phyloP scores from a whole-genome alignment of 106 monocot species.

The Allium cepa region DNA sequence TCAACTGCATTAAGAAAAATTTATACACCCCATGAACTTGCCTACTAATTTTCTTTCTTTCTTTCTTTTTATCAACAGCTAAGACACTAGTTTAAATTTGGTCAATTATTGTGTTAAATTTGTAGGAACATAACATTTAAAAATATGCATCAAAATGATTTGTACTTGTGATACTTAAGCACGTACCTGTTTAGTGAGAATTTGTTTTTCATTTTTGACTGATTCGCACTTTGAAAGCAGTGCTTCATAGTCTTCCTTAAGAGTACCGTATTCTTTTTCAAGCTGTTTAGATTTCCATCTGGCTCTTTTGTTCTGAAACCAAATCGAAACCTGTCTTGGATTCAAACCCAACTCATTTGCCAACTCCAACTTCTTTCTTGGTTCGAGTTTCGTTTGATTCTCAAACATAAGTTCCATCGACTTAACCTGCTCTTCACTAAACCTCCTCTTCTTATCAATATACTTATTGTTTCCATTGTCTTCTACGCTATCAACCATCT shows the following conservation, averaged over 20 bases:
- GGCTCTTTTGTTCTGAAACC: slow-evolving; percentile 82
- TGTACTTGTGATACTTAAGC: background rate
- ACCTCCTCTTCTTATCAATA: slow-evolving; percentile 36
- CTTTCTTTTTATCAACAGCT: background rate
- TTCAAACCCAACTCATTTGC: slow-evolving; percentile 59
- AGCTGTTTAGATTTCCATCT: slow-evolving; percentile 78
- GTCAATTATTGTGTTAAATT: background rate
- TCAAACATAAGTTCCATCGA: slow-evolving; percentile 68
- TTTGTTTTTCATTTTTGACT: slow-evolving; percentile 44
- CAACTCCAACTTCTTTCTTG: slow-evolving; percentile 52
- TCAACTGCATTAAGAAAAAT: slow-evolving; percentile 17
- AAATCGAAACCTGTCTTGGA: slow-evolving; percentile 67
- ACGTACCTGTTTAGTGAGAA: slow-evolving; percentile 38
- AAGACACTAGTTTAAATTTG: background rate
- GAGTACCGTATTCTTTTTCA: slow-evolving; percentile 37
- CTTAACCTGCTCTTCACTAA: slow-evolving; percentile 55
- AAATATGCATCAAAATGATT: background rate
- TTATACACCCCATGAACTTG: background rate
- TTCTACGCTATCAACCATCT: slow-evolving; percentile 7
- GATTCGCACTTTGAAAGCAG: slow-evolving; percentile 34
- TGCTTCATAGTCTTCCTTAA: slow-evolving; percentile 37
- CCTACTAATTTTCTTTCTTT: background rate
- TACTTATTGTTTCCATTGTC: background rate
- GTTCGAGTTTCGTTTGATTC: slow-evolving; percentile 55
- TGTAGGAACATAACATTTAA: background rate